Conservation (phyloP, 345 rosid genomes). For the Brassica carinata region DNA sequence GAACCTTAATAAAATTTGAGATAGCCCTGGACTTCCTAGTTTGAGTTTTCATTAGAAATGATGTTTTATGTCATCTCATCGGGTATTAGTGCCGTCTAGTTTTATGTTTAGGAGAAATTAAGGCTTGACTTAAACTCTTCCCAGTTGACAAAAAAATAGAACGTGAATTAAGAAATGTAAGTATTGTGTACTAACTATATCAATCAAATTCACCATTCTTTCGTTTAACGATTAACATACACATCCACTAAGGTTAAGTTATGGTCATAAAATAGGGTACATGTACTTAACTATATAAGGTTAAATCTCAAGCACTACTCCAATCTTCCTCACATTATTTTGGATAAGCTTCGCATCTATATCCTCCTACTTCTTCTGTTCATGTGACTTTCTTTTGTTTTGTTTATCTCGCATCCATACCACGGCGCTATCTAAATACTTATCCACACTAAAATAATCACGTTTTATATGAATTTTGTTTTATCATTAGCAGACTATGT, state of each 20-base stretch:
- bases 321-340: conserved; percentile 11
- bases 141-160: neutral
- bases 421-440: conserved; percentile 35
- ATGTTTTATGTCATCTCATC: too few relatives aligned
- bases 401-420: neutral
- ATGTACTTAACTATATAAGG: neutral
- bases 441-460: conserved; percentile 25
- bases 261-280: neutral
- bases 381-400: conserved; percentile 6
- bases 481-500: neutral
- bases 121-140: too few relatives aligned
- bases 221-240: neutral
- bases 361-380: conserved; percentile 30
- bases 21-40: too few relatives aligned
- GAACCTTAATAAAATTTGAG: too few relatives aligned
- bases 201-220: neutral
- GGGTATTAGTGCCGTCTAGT: too few relatives aligned
- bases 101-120: too few relatives aligned
- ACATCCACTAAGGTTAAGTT: neutral
- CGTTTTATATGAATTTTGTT: neutral
- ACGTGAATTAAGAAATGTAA: neutral
- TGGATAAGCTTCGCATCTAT: conserved; percentile 42
- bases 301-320: conserved; percentile 8
- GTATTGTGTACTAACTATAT: too few relatives aligned
- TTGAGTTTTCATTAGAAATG: too few relatives aligned